A percentile compares a stretch with the other conserved stretches of the same genome.
phyloP scores from a whole-genome alignment of 2,329 filamentous ascomycete species.

The Cucurbitaria berberidis region DNA sequence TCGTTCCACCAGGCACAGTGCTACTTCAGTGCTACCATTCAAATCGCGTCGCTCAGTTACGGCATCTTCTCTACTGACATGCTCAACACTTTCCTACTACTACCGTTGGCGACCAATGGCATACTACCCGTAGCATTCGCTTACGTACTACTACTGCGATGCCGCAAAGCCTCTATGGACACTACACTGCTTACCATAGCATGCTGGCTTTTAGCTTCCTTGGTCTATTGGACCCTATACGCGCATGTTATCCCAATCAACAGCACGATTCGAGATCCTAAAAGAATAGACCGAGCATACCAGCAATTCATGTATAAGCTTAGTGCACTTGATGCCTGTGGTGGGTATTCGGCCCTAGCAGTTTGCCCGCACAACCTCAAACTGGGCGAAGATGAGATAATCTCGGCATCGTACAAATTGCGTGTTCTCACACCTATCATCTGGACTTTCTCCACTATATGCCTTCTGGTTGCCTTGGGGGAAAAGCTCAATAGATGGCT shows the following conservation, averaged over 20 bases:
- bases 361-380: constrained; percentile 23
- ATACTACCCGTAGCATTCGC: constrained; percentile 24
- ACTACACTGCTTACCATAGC: constrained; percentile 16
- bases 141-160: constrained; percentile 16
- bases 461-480: constrained; percentile 10
- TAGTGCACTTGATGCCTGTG: constrained; percentile 23
- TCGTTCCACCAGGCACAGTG: constrained; percentile 35
- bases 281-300: constrained; percentile 12
- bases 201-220: constrained; percentile 22
- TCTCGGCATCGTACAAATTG: constrained; percentile 12
- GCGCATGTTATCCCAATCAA: constrained; percentile 20
- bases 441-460: constrained; percentile 24
- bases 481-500: not conserved
- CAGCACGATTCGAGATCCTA: not conserved
- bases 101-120: constrained; percentile 28
- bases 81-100: constrained; percentile 28
- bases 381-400: constrained; percentile 3
- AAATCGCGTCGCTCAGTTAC: constrained; percentile 29
- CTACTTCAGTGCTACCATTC: constrained; percentile 33
- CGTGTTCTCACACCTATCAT: constrained; percentile 25
- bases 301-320: constrained; percentile 31
- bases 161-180: constrained; percentile 7
- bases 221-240: constrained; percentile 30
- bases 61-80: constrained; percentile 25
- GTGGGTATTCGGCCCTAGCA: constrained; percentile 26